These are phyloP conservation scores for Suhomyces faveliae DNA, from an alignment of 805 yeast genomes.

Conservation along the genomic window DNA sequence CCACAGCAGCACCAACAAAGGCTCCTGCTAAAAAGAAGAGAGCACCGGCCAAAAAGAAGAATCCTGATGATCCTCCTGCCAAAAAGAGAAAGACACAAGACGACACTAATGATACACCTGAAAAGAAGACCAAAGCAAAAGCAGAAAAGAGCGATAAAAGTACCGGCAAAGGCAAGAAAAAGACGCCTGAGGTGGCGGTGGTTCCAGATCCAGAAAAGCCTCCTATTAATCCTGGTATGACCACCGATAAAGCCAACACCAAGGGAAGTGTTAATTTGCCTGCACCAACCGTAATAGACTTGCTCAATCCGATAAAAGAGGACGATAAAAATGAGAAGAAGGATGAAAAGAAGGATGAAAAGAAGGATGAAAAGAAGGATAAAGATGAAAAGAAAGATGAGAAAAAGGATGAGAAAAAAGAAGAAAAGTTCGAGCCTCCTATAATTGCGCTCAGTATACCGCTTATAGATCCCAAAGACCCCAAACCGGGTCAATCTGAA, in stretches of 20 bases:
- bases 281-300: slow-evolving; percentile 19
- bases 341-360: slow-evolving; percentile 1
- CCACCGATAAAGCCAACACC: slow-evolving; percentile 18
- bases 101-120: slow-evolving; percentile 5
- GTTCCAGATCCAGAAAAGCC: slow-evolving; percentile 13
- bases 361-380: slow-evolving; percentile 5
- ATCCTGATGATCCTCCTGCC: slow-evolving; percentile 4
- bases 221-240: slow-evolving; percentile 20
- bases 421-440: slow-evolving; percentile 31
- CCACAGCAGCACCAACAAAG: slow-evolving; percentile 11
- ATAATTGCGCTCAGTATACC: slow-evolving; percentile 59
- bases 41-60: slow-evolving; percentile 2
- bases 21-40: slow-evolving; percentile 12
- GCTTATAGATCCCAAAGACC: slow-evolving; percentile 43
- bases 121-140: slow-evolving; percentile 12
- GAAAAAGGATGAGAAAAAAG: slow-evolving; percentile 11
- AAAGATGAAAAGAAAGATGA: slow-evolving; percentile 10
- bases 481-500: slow-evolving; percentile 57
- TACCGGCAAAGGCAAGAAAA: slow-evolving; percentile 15
- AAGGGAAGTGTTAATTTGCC: slow-evolving; percentile 10
- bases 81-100: slow-evolving; percentile 11
- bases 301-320: slow-evolving; percentile 11
- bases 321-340: not conserved
- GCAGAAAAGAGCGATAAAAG: slow-evolving; percentile 10
- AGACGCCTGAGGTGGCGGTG: slow-evolving; percentile 17